A percentile compares a stretch with the other conserved stretches of the same genome.
Conservation (phyloP, 768 basidiomycete genomes). For the Hygrophorus pudorinus region DNA sequence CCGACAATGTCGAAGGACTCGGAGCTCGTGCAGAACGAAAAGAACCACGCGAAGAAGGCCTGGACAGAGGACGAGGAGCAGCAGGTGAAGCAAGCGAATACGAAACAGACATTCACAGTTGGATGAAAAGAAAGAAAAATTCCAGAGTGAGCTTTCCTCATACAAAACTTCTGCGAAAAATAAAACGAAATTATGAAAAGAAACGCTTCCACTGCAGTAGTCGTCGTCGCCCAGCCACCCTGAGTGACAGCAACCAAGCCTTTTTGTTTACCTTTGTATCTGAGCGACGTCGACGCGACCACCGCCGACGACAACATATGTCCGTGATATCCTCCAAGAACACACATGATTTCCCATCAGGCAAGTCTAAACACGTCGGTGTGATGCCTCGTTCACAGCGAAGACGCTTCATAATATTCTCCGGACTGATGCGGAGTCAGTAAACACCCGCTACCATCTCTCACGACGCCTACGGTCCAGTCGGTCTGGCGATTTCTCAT, state of each 20-base stretch:
- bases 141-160: neutral
- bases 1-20: constrained; percentile 42
- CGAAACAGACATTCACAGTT: constrained; percentile 23
- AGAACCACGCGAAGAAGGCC: constrained; percentile 35
- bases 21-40: constrained; percentile 39
- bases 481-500: neutral
- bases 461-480: neutral
- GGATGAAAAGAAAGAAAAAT: neutral
- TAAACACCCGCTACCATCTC: neutral
- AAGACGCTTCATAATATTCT: neutral
- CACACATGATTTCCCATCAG: too few species aligned
- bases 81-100: constrained; percentile 23
- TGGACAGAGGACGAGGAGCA: constrained; percentile 25
- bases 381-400: too few species aligned
- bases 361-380: too few species aligned
- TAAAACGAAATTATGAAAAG: too few species aligned
- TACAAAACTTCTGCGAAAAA: too few species aligned
- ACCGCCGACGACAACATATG: too few species aligned
- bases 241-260: too few species aligned
- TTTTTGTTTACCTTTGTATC: too few species aligned
- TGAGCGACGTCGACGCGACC: too few species aligned
- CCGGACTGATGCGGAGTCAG: neutral
- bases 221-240: too few species aligned
- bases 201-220: too few species aligned
- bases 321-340: too few species aligned